Percentiles rank a stretch among this genome's conserved stretches.
Conservation (phyloP, 768 basidiomycete species). For the Mycena chlorophos region DNA sequence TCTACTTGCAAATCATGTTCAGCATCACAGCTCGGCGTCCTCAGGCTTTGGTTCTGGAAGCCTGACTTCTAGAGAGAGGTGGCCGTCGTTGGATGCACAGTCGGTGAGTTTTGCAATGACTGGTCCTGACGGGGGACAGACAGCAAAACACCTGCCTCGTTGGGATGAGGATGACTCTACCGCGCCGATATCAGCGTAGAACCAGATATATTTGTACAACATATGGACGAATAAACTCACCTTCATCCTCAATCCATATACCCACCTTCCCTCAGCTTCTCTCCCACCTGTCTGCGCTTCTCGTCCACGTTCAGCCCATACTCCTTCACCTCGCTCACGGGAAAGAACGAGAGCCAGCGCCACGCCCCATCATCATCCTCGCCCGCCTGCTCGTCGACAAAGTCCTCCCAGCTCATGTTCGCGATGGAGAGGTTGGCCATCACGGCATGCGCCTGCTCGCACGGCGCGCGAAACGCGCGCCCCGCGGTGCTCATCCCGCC, state of each 20-base stretch:
- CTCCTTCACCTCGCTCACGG: neutral
- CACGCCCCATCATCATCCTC: slow-evolving; percentile 9
- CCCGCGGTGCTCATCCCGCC: slow-evolving; percentile 1
- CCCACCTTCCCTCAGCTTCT: neutral
- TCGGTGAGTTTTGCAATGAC: no score
- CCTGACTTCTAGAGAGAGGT: no score
- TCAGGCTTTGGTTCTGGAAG: no score
- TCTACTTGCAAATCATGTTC: no score
- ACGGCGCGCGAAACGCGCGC: slow-evolving; percentile 9
- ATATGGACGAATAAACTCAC: no score
- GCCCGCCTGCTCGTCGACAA: slow-evolving; percentile 9
- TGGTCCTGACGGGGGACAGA: no score
- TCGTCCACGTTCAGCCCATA: neutral
- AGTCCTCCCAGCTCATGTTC: slow-evolving; percentile 15
- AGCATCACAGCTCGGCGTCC: no score
- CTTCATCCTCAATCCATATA: neutral
- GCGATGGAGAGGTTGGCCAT: slow-evolving; percentile 6
- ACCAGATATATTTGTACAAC: no score
- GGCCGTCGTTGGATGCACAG: no score
- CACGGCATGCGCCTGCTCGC: slow-evolving; percentile 6
- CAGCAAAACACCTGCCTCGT: no score
- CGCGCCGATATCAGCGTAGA: no score
- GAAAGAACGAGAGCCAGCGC: slow-evolving; percentile 7
- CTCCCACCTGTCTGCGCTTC: neutral
- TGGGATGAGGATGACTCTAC: no score